phyloP scores from a whole-genome alignment of 352 stramenopile genomes.

The Plasmopara viticola region DNA sequence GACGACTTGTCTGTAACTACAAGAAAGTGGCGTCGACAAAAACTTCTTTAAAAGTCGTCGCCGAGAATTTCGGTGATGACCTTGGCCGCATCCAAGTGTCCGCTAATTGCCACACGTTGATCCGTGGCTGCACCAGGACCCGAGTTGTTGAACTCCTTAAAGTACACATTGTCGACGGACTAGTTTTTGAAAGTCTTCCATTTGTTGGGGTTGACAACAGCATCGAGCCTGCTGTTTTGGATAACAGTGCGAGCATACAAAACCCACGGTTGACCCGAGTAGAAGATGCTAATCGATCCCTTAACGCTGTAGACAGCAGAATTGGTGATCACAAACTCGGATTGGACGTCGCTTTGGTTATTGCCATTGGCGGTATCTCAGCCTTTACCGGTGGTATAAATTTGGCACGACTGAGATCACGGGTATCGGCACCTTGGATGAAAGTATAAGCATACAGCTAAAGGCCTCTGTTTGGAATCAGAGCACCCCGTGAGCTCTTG shows the following conservation, averaged over 20 bases:
- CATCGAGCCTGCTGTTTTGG: slow-evolving; percentile 11
- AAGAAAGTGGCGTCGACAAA: not conserved
- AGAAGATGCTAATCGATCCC: not conserved
- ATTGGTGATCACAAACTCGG: not conserved
- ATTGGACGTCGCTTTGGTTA: not conserved
- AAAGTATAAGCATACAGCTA: slow-evolving; percentile 21
- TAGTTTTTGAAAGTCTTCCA: too few relatives aligned
- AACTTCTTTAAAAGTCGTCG: not conserved
- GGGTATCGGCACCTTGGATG: slow-evolving; percentile 15
- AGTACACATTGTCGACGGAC: slow-evolving; percentile 6
- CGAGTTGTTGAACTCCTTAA: slow-evolving; percentile 8
- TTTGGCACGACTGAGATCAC: slow-evolving; percentile 10
- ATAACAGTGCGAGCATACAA: slow-evolving; percentile 8
- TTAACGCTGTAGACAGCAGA: not conserved
- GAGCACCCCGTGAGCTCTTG: slow-evolving; percentile 19
- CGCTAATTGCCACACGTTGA: not conserved
- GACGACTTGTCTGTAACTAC: too few relatives aligned
- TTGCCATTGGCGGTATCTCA: slow-evolving; percentile 20
- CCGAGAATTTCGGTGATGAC: slow-evolving; percentile 3
- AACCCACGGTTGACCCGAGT: slow-evolving; percentile 6
- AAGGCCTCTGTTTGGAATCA: slow-evolving; percentile 14
- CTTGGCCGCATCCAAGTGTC: slow-evolving; percentile 1
- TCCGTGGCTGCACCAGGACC: not conserved
- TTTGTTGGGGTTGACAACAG: slow-evolving; percentile 1
- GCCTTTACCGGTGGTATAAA: slow-evolving; percentile 19